Base-by-base conservation (phyloP, 495 filamentous ascomycete genomes). In the Neurospora sp. region DNA sequence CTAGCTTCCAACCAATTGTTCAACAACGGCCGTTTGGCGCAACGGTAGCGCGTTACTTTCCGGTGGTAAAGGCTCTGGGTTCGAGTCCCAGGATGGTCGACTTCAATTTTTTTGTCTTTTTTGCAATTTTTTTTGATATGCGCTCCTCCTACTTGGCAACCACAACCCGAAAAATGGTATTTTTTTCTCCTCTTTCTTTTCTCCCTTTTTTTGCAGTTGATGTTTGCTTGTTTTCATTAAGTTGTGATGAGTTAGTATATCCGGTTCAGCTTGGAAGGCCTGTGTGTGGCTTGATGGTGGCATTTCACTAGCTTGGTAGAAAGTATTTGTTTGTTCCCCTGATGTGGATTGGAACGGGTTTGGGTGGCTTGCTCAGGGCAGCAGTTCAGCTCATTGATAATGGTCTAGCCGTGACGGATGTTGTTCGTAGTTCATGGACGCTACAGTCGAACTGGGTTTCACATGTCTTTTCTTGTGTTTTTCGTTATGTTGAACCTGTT, bases 81-180 rank as follows among this genome's bases (percentile, higher is more conserved):
- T 60, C 71, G 73, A 74, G 54, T 72, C 73, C 73, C 42, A 74
- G 42, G 72, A 41, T 74, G 27, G 71, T 71, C 71, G 31, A 72
- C 6, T 66, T 66, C 0, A 35, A 1, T 71, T 46, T 71, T 44
- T 71, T 66, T 4, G 3, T n/a, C 0, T 62, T 16, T 62, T 71
- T 12, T 62, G 5, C 14, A 35, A 2, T n/a, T n/a, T n/a, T n/a
- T n/a, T n/a, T n/a, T n/a, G n/a, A n/a, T n/a, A n/a, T n/a, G n/a
- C n/a, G n/a, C n/a, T n/a, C n/a, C n/a, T n/a, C n/a, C n/a, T n/a
- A n/a, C n/a, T n/a, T n/a, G n/a, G n/a, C n/a, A n/a, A n/a, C n/a
- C n/a, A n/a, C n/a, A n/a, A n/a, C n/a, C n/a, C n/a, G n/a, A n/a
- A n/a, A n/a, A n/a, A n/a, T n/a, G n/a, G n/a, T n/a, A n/a, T n/a